Evolutionary conservation across 805 yeast species (phyloP), one percentile per base, ranked within the genome.

Genomic region (Lipomyces anomalus): DNA sequence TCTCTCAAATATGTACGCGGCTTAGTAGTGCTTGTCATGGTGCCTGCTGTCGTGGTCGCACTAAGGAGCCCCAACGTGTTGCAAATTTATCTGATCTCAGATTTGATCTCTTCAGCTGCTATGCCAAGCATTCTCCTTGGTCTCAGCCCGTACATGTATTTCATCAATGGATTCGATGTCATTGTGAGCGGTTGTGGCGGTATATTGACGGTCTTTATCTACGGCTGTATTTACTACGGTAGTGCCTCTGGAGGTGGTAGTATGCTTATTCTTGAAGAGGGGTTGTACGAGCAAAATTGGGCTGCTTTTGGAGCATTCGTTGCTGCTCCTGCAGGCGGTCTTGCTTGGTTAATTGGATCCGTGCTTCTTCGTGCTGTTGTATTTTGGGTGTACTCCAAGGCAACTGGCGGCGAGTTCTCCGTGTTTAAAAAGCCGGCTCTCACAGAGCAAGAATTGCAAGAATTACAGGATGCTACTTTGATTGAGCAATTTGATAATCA

Each of bases 251-350:
- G 80, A 49, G 97, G 96, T 57, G 96, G 83, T 16, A 73, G 73
- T 50, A 71, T 89, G 42, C 67, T 89, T 42, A 68, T 89, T 47
- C 71, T 89, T 43, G 57, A 60, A 40, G 50, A 63, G 20, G 96
- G 97, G 36, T 67, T 89, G 22, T 89, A 89, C 59, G 69, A 75
- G 4, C 75, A 73, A 40, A 96, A 89, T 61, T 89, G 96, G 96
- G 85, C 94, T 57, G 80, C 95, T 0, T 89, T 89, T 67, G 97
- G 95, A 21, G 95, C 96, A 1, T 89, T 89, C 65, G 90, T 84
- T 4, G 84, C 82, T 51, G 92, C 96, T 1, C 96, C 96, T 4
- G 72, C 80, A 34, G 94, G 90, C 22, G 87, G 90, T 7, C 53
- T 88, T 1, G 50, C 82, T 4, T 68, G 80, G 50, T 46, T 50